phyloP scores from a whole-genome alignment of 2,329 filamentous ascomycete species.

The Beauveria brongniartii region DNA sequence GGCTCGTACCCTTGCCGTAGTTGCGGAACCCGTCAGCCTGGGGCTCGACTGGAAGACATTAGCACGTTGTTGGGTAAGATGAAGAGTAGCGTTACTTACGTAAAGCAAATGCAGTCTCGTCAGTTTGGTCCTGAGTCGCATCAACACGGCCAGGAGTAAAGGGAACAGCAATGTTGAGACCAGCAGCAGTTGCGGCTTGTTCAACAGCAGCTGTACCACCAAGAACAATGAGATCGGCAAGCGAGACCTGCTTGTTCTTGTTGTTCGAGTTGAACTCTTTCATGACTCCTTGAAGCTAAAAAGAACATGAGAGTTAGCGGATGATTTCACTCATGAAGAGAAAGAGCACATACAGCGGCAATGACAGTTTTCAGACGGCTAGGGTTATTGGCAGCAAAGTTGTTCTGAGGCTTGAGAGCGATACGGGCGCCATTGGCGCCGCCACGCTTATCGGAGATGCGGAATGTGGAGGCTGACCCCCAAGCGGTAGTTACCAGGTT shows the following conservation, averaged over 20 bases:
- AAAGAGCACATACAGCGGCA: conserved; percentile 50
- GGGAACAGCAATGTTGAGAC: conserved; percentile 49
- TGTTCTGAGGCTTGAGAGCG: conserved; percentile 61
- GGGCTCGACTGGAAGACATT: conserved; percentile 44
- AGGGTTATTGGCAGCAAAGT: conserved; percentile 70
- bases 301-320: neutral
- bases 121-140: conserved; percentile 64
- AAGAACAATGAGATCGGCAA: conserved; percentile 71
- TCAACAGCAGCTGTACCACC: conserved; percentile 64
- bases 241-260: conserved; percentile 61
- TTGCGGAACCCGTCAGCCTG: conserved; percentile 71
- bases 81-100: conserved; percentile 16
- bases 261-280: conserved; percentile 30
- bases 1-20: conserved; percentile 56
- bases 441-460: conserved; percentile 70
- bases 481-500: conserved; percentile 61
- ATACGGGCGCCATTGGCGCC: conserved; percentile 76
- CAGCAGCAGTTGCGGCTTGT: conserved; percentile 51
- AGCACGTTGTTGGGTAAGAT: neutral
- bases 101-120: conserved; percentile 53
- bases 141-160: conserved; percentile 68
- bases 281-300: conserved; percentile 1
- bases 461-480: conserved; percentile 65
- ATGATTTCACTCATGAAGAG: neutral
- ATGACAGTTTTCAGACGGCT: conserved; percentile 55